Evolutionary conservation across 176 grass and related monocot species (phyloP), one percentile per base, ranked within the genome.

Genomic region (Aegilops umbellulata): DNA sequence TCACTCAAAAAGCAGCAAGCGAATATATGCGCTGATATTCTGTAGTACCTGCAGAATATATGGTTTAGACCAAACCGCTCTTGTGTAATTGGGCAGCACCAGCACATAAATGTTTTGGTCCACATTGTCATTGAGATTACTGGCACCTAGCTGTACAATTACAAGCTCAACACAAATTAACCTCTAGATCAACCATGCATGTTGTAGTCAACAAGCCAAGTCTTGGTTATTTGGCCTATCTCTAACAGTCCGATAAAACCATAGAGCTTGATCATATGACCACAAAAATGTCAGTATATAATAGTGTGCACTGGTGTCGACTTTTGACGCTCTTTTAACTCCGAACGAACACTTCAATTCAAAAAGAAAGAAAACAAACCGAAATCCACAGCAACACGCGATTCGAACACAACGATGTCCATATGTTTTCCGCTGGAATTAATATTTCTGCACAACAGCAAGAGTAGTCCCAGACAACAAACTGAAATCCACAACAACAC

Each of bases 1-100:
- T n/a, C 80, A 71, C 64, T 83, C 74, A n/a, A 67, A 88, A 83
- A 82, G 64, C 26, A 16, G 6, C 12, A 27, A 71, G n/a, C 46
- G 5, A 72, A 79, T 84, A 74, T 84, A 55, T 84, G 60, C 30
- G 65, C 12, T 17, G 19, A 80, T 84, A 80, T 58, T 65, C 11
- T 58, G 47, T 6, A 51, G 10, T 85, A 75, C 58, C 74, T 30
- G 36, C 19, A 75, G 24, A 7, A 51, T 51, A 51, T 51, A 20
- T 51, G 73, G 42, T 30, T 72, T 29, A 0, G 72, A 11, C 23
- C 25, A 74, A 75, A 51, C 15, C 8, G 1, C 6, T 51, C 14
- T 19, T 44, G 5, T 75, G 38, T 49, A 24, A 72, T 13, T 46
- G 12, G 69, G 41, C 71, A 74, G 41, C 71, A 74, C 23, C n/a